A percentile compares a stretch with the other conserved stretches of the same genome.
These are phyloP conservation scores for Hygrocybe punicea DNA, from an alignment of 768 basidiomycete genomes.

Conservation along the genomic window DNA sequence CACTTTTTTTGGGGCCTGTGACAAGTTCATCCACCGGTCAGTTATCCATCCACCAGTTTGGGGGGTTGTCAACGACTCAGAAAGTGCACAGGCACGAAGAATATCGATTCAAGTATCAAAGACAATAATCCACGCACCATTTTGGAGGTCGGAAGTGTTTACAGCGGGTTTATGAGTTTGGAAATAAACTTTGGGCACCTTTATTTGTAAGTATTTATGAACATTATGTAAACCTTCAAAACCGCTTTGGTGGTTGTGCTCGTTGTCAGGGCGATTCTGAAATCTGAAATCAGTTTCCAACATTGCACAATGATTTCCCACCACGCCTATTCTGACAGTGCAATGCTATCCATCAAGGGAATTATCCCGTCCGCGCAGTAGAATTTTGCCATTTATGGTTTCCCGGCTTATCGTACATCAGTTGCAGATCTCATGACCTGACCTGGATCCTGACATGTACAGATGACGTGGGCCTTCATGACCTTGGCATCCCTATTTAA, in stretches of 20 bases:
- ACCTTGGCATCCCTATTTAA: not conserved
- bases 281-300: too few relatives aligned
- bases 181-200: not conserved
- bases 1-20: constrained; percentile 78
- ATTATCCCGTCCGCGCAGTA: too few relatives aligned
- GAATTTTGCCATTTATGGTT: too few relatives aligned
- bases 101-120: not conserved
- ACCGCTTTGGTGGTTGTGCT: too few relatives aligned
- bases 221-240: too few relatives aligned
- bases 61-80: not conserved
- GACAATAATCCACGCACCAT: constrained; percentile 2
- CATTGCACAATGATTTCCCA: too few relatives aligned
- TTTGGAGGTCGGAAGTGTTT: not conserved
- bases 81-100: not conserved
- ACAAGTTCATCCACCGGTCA: constrained; percentile 46
- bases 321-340: too few relatives aligned
- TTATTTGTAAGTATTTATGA: not conserved
- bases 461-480: not conserved
- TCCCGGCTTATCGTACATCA: not conserved
- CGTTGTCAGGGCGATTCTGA: too few relatives aligned
- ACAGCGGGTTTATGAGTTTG: not conserved
- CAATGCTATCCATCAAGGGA: too few relatives aligned
- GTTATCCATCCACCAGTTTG: constrained; percentile 16
- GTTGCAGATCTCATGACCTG: not conserved
- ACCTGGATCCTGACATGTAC: not conserved